Evolutionary conservation across 371 early-diverging fungal genomes (phyloP), one percentile per base, ranked within the genome.

Genomic region (Lichtheimia ornata): DNA sequence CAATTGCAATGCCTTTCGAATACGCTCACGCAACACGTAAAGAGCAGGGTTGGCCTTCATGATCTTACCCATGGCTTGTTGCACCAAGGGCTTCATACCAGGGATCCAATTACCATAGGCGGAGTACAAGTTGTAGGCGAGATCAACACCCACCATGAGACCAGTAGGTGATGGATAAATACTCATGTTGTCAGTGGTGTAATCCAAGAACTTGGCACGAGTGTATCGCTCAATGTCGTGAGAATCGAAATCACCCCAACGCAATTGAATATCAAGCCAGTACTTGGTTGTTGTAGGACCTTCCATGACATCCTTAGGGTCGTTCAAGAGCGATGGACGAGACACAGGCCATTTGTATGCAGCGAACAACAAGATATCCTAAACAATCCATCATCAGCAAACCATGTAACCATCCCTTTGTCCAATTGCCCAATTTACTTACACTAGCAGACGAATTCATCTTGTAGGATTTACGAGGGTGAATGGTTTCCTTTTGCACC

Each of bases 241-340:
- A 41, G 94, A 95, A 79, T 99, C 99, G 69, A 92, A 99, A 73
- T 99, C 98, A 69, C 99, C 99, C 99, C 99, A 99, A 64, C 98
- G 85, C 41, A 99, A 86, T 81, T 99, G 98, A 60, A 99, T 93
- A 80, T 99, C 99, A 41, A 99, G 77, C 97, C 98, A 99, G 84
- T 93, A 94, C 74, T 95, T 96, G 61, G 95, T 93, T n/a, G 94
- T 93, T 0, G 96, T 97, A 28, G 92, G 93, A 1, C 94, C 94
- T 66, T 97, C 97, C 87, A 97, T 96, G 18, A 92, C 86, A 71
- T 97, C 98, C 67, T 87, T 82, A 12, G 91, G 89, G 73, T 95
- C 96, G 35, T 84, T 95, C 74, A 99, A 70, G 55, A 97, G 81
- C 18, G 94, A 94, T 14, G 97, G 98, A 51, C 93, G 91, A 24